phyloP scores from a whole-genome alignment of 257 asterid genomes.

The Solanum neorickii region DNA sequence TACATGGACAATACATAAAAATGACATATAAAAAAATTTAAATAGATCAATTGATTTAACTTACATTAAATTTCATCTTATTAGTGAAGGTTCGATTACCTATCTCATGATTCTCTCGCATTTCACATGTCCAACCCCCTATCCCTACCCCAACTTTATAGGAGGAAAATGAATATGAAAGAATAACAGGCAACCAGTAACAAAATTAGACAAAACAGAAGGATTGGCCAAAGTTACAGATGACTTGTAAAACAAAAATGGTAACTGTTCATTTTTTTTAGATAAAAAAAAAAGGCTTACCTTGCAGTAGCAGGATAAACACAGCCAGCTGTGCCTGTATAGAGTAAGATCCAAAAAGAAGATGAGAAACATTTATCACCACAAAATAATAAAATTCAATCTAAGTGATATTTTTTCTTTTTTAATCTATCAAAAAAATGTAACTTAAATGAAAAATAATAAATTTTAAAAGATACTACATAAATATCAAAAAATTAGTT shows the following conservation, averaged over 20 bases:
- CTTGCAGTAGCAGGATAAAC: slow-evolving; percentile 55
- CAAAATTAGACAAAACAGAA: background rate
- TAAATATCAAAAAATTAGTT: too few species aligned
- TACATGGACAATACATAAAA: too few species aligned
- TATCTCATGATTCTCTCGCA: background rate
- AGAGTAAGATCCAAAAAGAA: background rate
- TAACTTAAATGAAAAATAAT: too few species aligned
- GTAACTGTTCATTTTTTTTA: background rate
- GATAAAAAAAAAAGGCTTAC: slow-evolving; percentile 15
- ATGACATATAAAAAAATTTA: background rate
- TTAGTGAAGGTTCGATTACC: too few species aligned
- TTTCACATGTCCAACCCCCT: background rate
- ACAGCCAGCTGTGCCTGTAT: slow-evolving; percentile 55
- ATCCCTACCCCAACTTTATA: background rate
- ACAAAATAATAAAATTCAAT: background rate
- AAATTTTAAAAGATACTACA: too few species aligned
- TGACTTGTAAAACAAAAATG: background rate
- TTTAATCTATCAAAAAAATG: too few species aligned
- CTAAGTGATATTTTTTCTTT: too few species aligned
- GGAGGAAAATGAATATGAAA: background rate
- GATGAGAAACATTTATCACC: background rate
- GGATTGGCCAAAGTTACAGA: background rate
- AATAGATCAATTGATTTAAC: too few species aligned
- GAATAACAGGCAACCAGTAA: background rate
- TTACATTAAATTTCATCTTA: too few species aligned